phyloP scores from a whole-genome alignment of 345 rosid genomes.

The Eucalyptus dawsonii region DNA sequence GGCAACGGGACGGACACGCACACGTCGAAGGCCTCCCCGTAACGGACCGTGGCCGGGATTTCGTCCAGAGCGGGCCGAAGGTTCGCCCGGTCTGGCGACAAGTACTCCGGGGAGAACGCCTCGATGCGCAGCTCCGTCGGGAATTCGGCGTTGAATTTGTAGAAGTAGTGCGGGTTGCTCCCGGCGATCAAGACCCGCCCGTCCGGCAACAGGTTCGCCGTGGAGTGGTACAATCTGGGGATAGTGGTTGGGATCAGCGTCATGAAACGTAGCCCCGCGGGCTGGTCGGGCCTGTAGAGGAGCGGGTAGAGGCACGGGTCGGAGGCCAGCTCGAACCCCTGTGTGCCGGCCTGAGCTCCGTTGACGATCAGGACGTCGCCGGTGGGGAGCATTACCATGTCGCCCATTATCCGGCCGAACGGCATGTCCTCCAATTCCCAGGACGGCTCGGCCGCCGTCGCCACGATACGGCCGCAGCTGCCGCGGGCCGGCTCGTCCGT shows the following conservation, averaged over 20 bases:
- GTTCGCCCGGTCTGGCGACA: conserved; percentile 64
- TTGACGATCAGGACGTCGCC: conserved; percentile 64
- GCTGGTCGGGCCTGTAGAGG: conserved; percentile 56
- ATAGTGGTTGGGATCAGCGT: conserved; percentile 65
- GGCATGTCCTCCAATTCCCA: conserved; percentile 90
- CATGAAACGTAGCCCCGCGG: conserved; percentile 52
- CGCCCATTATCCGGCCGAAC: conserved; percentile 86
- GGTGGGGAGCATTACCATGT: conserved; percentile 81
- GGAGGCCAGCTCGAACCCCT: conserved; percentile 61
- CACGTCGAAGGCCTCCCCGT: conserved; percentile 33
- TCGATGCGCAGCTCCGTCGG: conserved; percentile 82
- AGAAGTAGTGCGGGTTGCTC: conserved; percentile 78
- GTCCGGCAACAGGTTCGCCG: conserved; percentile 78
- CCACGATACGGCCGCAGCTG: conserved; percentile 54
- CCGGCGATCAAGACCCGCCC: conserved; percentile 76
- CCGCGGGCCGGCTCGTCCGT: conserved; percentile 44
- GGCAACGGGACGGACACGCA: conserved; percentile 49
- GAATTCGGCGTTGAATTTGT: conserved; percentile 41
- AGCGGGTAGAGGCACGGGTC: conserved; percentile 51
- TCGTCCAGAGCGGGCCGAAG: conserved; percentile 54
- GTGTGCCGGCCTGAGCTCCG: conserved; percentile 78
- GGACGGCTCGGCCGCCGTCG: conserved; percentile 26
- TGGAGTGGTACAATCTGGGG: conserved; percentile 87
- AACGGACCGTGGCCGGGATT: conserved; percentile 36
- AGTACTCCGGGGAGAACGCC: conserved; percentile 81